A percentile compares a stretch with the other conserved stretches of the same genome.
Evolutionary conservation across 192 early-diverging fungal species (phyloP).

Genomic region (Gigaspora rosea): DNA sequence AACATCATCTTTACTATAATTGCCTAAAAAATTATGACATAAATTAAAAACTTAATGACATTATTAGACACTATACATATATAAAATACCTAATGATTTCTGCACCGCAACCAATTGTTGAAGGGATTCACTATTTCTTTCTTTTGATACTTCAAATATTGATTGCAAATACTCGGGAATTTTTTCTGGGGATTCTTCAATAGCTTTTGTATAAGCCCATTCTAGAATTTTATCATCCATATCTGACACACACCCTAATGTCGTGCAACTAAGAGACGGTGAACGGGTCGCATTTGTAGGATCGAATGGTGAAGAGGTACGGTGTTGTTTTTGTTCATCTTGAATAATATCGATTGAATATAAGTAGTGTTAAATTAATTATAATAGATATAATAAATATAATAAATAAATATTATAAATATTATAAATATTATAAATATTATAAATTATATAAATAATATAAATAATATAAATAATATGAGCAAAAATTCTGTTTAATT

Average conservation of each 20-base stretch:
- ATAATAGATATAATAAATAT: too few species aligned
- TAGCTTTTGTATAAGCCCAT: not conserved
- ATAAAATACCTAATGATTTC: slow-evolving; percentile 12
- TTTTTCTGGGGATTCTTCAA: not conserved
- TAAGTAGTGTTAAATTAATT: not conserved
- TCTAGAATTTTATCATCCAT: slow-evolving; percentile 10
- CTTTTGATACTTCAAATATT: not conserved
- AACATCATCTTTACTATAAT: not conserved
- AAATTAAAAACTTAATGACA: not conserved
- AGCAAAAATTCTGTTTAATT: not conserved
- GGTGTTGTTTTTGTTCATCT: too few species aligned
- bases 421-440: too few species aligned
- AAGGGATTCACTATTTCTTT: slow-evolving; percentile 3
- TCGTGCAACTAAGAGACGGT: not conserved
- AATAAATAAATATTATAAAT: too few species aligned
- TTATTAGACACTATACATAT: not conserved
- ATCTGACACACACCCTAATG: slow-evolving; percentile 18
- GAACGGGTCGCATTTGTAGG: not conserved
- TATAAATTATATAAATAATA: too few species aligned
- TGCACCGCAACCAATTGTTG: not conserved
- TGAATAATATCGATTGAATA: not conserved
- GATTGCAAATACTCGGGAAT: slow-evolving; percentile 20
- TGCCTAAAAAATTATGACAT: not conserved
- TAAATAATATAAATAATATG: not conserved
- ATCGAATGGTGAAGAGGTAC: not conserved